Base-by-base conservation (phyloP, 257 asterid genomes). In the Forsythia suspensa region DNA sequence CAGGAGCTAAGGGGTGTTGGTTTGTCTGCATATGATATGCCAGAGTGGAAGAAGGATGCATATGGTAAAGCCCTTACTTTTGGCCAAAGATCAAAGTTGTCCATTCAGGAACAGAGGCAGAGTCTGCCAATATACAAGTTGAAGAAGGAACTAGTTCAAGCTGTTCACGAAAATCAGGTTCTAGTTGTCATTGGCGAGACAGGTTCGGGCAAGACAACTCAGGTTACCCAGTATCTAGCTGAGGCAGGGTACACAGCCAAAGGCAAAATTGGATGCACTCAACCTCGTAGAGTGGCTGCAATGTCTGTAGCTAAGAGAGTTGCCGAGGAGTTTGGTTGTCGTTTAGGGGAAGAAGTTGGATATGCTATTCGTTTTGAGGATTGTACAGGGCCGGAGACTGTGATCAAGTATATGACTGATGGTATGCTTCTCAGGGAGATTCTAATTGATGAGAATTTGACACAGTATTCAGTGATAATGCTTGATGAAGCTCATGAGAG, bases 261-360 rank as follows among this genome's bases (percentile, higher is more conserved):
- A 88, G 98, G 98, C 1, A 94, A 87, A 76, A 92, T 95, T 69
- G 98, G 98, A 18, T 95, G 98, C 78, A 95, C 98, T 55, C 98
- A 95, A 84, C 98, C 98, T 80, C 97, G 98, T 79, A 90, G 98
- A 81, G 98, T 92, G 79, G 98, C 98, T 83, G 98, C 98, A 63
- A 95, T 84, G 94, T 95, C 98, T 82, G 98, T 94, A 79, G 98
- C 98, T 39, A 94, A 92, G 91, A 90, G 98, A 79, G 98, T 94
- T 68, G 96, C 96, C n/a, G 98, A 94, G 88, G 98, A 94, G 77
- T 94, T 94, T 36, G 98, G 98, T 81, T 94, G 97, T 73, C 95
- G 97, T 76, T 76, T 94, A 74, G 98, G 98, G 36, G 98, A 94
- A 86, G 98, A 94, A 82, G 98, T 94, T 57, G 98, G 98, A 3